Percentiles rank a stretch among this genome's conserved stretches.
Evolutionary conservation across 2,329 filamentous ascomycete genomes (phyloP).

Genomic region (Neodidymelliopsis sp.): DNA sequence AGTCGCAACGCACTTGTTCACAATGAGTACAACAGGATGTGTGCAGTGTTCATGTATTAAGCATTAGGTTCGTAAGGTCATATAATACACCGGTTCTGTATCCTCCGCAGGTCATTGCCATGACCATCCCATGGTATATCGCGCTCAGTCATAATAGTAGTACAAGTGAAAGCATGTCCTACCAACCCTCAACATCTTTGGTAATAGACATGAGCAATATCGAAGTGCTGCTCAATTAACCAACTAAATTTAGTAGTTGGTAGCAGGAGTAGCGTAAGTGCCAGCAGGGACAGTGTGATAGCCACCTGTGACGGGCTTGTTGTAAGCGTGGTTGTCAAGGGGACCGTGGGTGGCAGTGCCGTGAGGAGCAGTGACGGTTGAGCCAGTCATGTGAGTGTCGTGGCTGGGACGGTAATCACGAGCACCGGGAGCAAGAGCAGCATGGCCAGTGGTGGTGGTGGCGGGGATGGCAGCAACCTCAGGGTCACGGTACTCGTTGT

Average conservation of each 20-base stretch:
- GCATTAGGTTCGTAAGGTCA: slow-evolving; percentile 21
- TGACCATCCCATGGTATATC: slow-evolving; percentile 15
- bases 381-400: slow-evolving; percentile 59
- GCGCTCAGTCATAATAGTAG: slow-evolving; percentile 16
- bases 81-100: slow-evolving; percentile 15
- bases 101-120: background rate
- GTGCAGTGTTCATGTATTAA: slow-evolving; percentile 5
- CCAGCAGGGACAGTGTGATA: slow-evolving; percentile 57
- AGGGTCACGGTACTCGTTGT: slow-evolving; percentile 49
- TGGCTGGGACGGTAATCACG: slow-evolving; percentile 54
- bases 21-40: background rate
- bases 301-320: slow-evolving; percentile 48
- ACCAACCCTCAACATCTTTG: slow-evolving; percentile 3
- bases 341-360: slow-evolving; percentile 17
- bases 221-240: background rate
- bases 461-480: slow-evolving; percentile 44
- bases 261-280: slow-evolving; percentile 44
- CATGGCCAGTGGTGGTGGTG: slow-evolving; percentile 21
- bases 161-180: slow-evolving; percentile 7
- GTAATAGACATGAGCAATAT: background rate
- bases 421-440: slow-evolving; percentile 32
- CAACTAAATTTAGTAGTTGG: slow-evolving; percentile 40
- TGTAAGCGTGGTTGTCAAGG: slow-evolving; percentile 34
- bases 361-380: slow-evolving; percentile 53
- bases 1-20: no score